Evolutionary conservation across 306 rosid species (phyloP).

Genomic region (Lathyrus oleraceus): DNA sequence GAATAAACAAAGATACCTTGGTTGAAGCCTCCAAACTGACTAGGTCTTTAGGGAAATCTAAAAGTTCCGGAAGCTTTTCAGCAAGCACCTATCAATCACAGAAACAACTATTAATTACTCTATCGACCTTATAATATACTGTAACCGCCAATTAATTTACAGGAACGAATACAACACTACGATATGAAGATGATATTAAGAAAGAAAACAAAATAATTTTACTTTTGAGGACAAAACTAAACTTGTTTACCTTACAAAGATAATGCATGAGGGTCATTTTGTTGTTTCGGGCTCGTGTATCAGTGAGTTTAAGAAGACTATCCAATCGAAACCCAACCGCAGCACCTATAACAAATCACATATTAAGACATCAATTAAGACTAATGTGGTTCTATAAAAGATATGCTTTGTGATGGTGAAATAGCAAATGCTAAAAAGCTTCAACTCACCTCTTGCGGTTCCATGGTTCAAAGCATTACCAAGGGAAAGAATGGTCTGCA

Average conservation of each 20-base stretch:
- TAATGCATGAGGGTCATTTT: conserved; percentile 99
- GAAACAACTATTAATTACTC: too few species aligned
- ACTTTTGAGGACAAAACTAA: background rate
- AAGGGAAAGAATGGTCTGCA: conserved; percentile 98
- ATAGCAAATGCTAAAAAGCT: conserved; percentile 24
- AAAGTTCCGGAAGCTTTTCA: conserved; percentile 89
- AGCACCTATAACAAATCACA: conserved; percentile 59
- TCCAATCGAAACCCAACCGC: conserved; percentile 98
- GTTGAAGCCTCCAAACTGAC: conserved; percentile 76
- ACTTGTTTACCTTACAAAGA: conserved; percentile 87
- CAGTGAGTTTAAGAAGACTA: conserved; percentile 95
- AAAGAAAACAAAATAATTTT: too few species aligned
- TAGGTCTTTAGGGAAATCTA: conserved; percentile 78
- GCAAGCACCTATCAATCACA: conserved; percentile 70
- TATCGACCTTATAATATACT: too few species aligned
- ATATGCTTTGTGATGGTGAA: conserved; percentile 9
- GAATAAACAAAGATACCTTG: conserved; percentile 55
- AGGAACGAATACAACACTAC: too few species aligned
- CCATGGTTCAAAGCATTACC: conserved; percentile 99
- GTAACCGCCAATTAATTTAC: too few species aligned
- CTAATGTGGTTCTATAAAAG: background rate
- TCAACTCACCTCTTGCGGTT: conserved; percentile 93
- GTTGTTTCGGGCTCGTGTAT: conserved; percentile 84
- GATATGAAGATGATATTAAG: too few species aligned
- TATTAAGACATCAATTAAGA: conserved; percentile 31